A percentile compares a stretch with the other conserved stretches of the same genome.
phyloP scores from a whole-genome alignment of 805 yeast species.

The Candida lessepsii region DNA sequence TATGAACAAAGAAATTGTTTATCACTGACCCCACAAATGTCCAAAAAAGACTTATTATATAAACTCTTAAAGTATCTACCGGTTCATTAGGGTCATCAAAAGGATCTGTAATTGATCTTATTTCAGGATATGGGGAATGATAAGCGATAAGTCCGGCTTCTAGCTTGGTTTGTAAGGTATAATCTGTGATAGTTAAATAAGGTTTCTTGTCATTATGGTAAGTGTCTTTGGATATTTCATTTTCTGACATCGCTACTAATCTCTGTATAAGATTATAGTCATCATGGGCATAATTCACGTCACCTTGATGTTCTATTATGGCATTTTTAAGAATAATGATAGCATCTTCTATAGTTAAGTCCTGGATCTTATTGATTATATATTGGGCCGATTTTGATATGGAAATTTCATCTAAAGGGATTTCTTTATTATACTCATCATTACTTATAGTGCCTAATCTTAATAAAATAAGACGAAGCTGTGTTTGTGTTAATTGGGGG shows the following conservation, averaged over 20 bases:
- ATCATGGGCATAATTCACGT: conserved; percentile 34
- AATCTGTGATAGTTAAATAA: conserved; percentile 27
- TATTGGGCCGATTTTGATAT: conserved; percentile 16
- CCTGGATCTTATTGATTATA: conserved; percentile 31
- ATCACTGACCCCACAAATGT: conserved; percentile 40
- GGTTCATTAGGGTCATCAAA: conserved; percentile 34
- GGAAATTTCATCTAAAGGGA: conserved; percentile 12
- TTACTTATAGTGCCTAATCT: conserved; percentile 26
- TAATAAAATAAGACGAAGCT: conserved; percentile 18
- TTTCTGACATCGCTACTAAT: conserved; percentile 9
- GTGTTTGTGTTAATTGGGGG: conserved; percentile 6
- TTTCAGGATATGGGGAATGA: conserved; percentile 44
- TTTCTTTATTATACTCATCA: conserved; percentile 14
- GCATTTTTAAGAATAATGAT: conserved; percentile 33
- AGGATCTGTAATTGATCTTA: conserved; percentile 39
- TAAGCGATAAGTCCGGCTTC: conserved; percentile 40
- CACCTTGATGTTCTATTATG: conserved; percentile 33
- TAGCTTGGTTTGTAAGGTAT: conserved; percentile 33
- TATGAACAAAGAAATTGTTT: conserved; percentile 42
- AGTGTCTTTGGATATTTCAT: conserved; percentile 9
- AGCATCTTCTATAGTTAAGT: conserved; percentile 23
- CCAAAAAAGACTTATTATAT: conserved; percentile 41
- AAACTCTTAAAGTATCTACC: conserved; percentile 38
- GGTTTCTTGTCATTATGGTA: conserved; percentile 15
- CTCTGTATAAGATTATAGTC: conserved; percentile 34